phyloP scores from a whole-genome alignment of 306 rosid genomes.

The apple (Malus domestica) region DNA sequence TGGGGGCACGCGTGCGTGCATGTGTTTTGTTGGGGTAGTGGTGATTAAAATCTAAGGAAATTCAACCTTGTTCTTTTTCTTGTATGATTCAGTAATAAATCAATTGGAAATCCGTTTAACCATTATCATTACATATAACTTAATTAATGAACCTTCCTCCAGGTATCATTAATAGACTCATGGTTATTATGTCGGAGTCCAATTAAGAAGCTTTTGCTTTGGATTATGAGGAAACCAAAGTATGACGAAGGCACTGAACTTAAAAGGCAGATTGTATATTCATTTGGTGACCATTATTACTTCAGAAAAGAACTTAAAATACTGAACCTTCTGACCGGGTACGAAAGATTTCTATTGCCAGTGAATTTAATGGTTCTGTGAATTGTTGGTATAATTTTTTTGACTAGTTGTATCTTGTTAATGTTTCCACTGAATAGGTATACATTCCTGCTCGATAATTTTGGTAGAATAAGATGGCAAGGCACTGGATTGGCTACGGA shows the following conservation, averaged over 20 bases:
- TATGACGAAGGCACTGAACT: slow-evolving; percentile 31
- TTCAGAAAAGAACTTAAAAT: slow-evolving; percentile 75
- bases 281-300: slow-evolving; percentile 92
- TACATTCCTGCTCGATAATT: slow-evolving; percentile 66
- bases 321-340: slow-evolving; percentile 84
- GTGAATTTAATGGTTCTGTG: neutral
- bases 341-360: slow-evolving; percentile 20
- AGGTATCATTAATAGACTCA: slow-evolving; percentile 80
- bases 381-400: neutral
- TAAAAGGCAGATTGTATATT: slow-evolving; percentile 50
- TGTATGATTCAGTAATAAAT: neutral
- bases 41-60: neutral
- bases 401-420: neutral
- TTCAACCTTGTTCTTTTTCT: neutral
- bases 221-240: slow-evolving; percentile 61
- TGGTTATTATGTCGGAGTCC: slow-evolving; percentile 56
- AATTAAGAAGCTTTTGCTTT: slow-evolving; percentile 55
- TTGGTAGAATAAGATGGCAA: slow-evolving; percentile 94
- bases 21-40: neutral
- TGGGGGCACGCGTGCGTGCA: too few species aligned
- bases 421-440: slow-evolving; percentile 41
- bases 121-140: neutral
- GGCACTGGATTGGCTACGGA: slow-evolving; percentile 67
- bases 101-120: neutral
- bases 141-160: slow-evolving; percentile 4